Evolutionary conservation across 2,329 filamentous ascomycete genomes (phyloP).

Genomic region (Davidsoniella virescens): DNA sequence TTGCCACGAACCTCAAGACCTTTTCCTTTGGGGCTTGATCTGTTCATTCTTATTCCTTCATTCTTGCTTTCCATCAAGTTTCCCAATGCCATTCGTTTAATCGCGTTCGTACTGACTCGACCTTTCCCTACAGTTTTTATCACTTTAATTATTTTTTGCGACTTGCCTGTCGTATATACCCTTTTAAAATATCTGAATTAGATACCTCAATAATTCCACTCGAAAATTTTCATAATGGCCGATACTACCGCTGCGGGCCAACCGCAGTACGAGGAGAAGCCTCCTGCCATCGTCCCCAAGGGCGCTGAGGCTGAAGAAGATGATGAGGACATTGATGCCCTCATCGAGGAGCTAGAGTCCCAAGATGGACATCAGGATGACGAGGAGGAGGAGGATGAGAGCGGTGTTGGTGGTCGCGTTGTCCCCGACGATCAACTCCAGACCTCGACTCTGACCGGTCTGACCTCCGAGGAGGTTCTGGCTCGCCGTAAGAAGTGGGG

Average conservation of each 20-base stretch:
- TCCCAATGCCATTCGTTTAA: background rate
- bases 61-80: background rate
- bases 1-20: too few relatives aligned
- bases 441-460: constrained; percentile 52
- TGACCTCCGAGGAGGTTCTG: constrained; percentile 54
- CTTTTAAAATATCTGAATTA: constrained; percentile 13
- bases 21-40: too few relatives aligned
- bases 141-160: constrained; percentile 14
- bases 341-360: constrained; percentile 78
- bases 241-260: constrained; percentile 35
- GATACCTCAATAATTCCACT: constrained; percentile 10
- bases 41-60: background rate
- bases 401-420: constrained; percentile 35
- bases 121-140: constrained; percentile 8
- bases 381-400: constrained; percentile 41
- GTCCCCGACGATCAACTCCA: constrained; percentile 62
- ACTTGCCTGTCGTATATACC: constrained; percentile 13
- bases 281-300: constrained; percentile 20
- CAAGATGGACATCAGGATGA: constrained; percentile 54
- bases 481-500: constrained; percentile 53
- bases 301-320: constrained; percentile 46
- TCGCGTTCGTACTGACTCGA: background rate
- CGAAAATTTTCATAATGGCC: constrained; percentile 29
- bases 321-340: constrained; percentile 67
- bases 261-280: constrained; percentile 49